Base-by-base conservation (phyloP, 345 rosid species). In the Salix suchowensis region DNA sequence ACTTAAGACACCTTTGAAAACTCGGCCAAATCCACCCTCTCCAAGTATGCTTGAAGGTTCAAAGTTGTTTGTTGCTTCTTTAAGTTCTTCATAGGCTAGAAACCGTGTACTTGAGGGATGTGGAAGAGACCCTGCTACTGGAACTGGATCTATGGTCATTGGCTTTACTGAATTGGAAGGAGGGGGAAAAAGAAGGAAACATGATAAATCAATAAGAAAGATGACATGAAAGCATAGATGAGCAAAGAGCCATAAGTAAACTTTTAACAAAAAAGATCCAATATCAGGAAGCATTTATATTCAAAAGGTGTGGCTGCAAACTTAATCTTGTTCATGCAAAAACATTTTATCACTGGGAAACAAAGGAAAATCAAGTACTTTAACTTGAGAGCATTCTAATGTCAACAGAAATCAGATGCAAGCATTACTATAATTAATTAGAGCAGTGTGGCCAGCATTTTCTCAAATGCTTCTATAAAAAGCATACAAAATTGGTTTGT, bases 11-110 rank as follows among this genome's bases (percentile, higher is more conserved):
- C 99, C 99, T 85, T 91, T 91, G 88, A 92, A 96, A 87, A 96
- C 99, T 85, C 85, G 88, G 72, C 98, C 99, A 85, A 96, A 96
- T 40, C 99, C 99, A 42, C 99, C 99, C 87, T 96, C 98, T 73
- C 99, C 99, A 61, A 96, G 91, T 77, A 93, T 82, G 87, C 97
- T 96, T 58, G 91, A 79, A 74, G 88, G 74, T 80, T 91, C 91
- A 73, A 96, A 96, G 89, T 93, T 92, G 86, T 92, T 90, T 71
- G 99, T 93, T 39, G 99, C 99, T 74, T 88, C 94, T 78, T 90
- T 90, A 74, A 96, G 98, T 88, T 96, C 98, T 83, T 96, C 99
- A 75, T 89, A 96, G 79, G 97, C 87, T 54, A 96, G 83, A 87
- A 93, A 91, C 39, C 97, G 86, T 40, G 97, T 92, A 75, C 97